phyloP scores from a whole-genome alignment of 371 early-diverging fungal species.

The Apophysomyces variabilis region DNA sequence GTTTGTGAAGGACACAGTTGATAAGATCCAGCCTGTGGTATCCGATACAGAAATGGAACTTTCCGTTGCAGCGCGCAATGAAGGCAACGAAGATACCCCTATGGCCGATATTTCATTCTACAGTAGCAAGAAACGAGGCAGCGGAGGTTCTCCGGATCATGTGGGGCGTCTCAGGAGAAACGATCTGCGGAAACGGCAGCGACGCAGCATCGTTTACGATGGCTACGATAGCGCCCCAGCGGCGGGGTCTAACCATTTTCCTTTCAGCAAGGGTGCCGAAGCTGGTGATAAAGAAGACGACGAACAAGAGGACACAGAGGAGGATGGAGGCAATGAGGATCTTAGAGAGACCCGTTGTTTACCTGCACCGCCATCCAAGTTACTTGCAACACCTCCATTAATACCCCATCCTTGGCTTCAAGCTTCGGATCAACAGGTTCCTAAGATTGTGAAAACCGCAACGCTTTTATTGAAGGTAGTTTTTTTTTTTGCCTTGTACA shows the following conservation, averaged over 20 bases:
- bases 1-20: slow-evolving; percentile 2
- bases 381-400: not conserved
- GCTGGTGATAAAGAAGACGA: too few relatives aligned
- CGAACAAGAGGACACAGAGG: not conserved
- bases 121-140: too few relatives aligned
- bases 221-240: too few relatives aligned
- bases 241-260: too few relatives aligned
- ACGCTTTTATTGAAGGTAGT: slow-evolving; percentile 37
- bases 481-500: not conserved
- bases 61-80: not conserved
- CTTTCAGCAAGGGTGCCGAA: too few relatives aligned
- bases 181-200: too few relatives aligned
- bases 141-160: too few relatives aligned
- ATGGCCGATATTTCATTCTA: too few relatives aligned
- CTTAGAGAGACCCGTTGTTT: slow-evolving; percentile 6
- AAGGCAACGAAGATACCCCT: too few relatives aligned
- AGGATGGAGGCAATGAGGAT: not conserved
- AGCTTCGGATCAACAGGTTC: slow-evolving; percentile 14
- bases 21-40: slow-evolving; percentile 12
- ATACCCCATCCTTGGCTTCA: slow-evolving; percentile 5
- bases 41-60: not conserved
- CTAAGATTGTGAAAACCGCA: slow-evolving; percentile 24
- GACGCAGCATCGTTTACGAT: too few relatives aligned
- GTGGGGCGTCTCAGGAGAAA: too few relatives aligned
- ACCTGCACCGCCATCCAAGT: not conserved